Evolutionary conservation across 768 basidiomycete genomes (phyloP), one percentile per base, ranked within the genome.

Genomic region (Lactarius quietus): DNA sequence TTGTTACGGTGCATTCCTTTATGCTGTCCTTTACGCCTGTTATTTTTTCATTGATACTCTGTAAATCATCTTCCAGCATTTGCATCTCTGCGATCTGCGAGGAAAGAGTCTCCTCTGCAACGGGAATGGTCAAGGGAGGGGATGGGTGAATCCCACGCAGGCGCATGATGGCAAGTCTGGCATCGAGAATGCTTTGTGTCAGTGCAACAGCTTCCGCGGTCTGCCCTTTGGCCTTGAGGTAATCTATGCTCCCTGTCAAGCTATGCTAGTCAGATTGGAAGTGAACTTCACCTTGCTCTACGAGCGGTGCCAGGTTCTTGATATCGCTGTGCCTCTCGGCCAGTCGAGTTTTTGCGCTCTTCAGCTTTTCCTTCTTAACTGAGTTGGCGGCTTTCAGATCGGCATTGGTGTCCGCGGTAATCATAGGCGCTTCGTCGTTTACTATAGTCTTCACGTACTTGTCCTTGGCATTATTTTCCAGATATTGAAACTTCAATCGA

Each of bases 381-480:
- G 84, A 85, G 70, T 92, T 93, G 55, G 76, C 75, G 7, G 77
- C 70, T 28, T 81, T 76, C 10, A 92, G 81, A 26, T 81, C 82
- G 65, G 88, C 85, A 70, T 94, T 95, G 66, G 89, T 87, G n/a
- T 88, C 88, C 9, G 86, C 86, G 6, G 88, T 89, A 45, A 94
- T 85, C 64, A 87, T 84, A 3, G 89, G 89, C 0, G 92, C 90
- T 64, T 95, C 91, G 70, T 92, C 89, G 72, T 87, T 91, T 57
- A 93, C 88, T 70, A 95, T 93, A 0, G 86, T 87, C 73, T 89
- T 89, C 70, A 94, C 82, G 72, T 95, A 95, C 75, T 89, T 87
- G 70, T 92, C 86, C 73, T 95, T 96, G 3, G 94, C 91, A 69
- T 93, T 91, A 74, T 93, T 91, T 71, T 96, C 92, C 20, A 94